A percentile compares a stretch with the other conserved stretches of the same genome.
phyloP scores from a whole-genome alignment of 2,329 filamentous ascomycete genomes.

The Ascocoryne sarcoides region DNA sequence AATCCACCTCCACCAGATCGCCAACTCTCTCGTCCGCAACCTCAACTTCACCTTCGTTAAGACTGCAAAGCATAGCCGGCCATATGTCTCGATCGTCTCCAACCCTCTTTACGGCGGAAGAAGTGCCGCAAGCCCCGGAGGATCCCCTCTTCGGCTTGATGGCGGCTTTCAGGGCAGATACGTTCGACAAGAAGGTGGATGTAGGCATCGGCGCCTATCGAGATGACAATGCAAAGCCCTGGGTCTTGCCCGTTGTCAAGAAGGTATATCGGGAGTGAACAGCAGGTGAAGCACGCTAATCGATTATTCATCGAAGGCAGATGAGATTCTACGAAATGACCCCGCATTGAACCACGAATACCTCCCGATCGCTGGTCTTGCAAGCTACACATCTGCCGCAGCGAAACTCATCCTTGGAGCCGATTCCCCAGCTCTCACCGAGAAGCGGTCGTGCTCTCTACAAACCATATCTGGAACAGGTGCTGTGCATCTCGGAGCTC shows the following conservation, averaged over 20 bases:
- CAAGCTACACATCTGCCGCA: conserved; percentile 78
- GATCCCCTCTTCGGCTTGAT: conserved; percentile 92
- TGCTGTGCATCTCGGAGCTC: conserved; percentile 83
- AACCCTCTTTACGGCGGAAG: conserved; percentile 66
- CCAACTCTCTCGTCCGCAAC: conserved; percentile 3
- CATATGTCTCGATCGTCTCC: conserved; percentile 52
- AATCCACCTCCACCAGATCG: not conserved
- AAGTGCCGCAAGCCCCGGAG: conserved; percentile 83
- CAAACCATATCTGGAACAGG: conserved; percentile 98
- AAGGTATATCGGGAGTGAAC: conserved; percentile 56
- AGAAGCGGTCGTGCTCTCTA: conserved; percentile 72
- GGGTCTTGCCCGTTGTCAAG: conserved; percentile 92
- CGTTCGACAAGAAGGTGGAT: conserved; percentile 75
- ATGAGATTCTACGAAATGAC: conserved; percentile 80
- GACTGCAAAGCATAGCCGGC: conserved; percentile 53
- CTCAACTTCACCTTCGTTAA: conserved; percentile 36
- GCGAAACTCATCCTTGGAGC: conserved; percentile 80
- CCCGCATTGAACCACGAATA: conserved; percentile 96
- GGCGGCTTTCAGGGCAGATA: conserved; percentile 76
- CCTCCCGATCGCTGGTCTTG: conserved; percentile 85
- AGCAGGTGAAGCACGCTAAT: too few relatives aligned
- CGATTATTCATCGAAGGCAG: conserved; percentile 54
- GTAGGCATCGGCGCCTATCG: conserved; percentile 88
- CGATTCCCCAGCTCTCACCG: conserved; percentile 70
- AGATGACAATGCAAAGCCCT: conserved; percentile 91